Conservation (phyloP, 257 asterid species). For the Mitragyna speciosa region DNA sequence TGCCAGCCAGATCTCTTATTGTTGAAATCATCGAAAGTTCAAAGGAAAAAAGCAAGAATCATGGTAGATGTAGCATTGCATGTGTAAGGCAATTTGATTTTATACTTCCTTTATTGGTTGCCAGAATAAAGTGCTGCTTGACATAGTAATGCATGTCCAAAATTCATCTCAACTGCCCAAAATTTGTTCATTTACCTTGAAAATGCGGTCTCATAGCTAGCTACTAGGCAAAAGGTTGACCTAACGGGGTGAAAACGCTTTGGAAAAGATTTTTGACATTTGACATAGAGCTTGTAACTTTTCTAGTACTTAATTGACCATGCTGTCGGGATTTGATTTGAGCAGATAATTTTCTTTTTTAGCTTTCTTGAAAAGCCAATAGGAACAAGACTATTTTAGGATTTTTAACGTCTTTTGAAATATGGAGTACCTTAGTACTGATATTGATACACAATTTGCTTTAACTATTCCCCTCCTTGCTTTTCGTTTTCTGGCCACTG, state of each 20-base stretch:
- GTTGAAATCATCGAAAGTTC: constrained; percentile 80
- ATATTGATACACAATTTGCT: neutral
- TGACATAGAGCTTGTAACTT: neutral
- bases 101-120: neutral
- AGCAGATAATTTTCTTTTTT: neutral
- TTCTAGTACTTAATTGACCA: neutral
- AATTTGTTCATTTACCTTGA: neutral
- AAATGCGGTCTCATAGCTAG: neutral
- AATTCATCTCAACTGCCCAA: neutral
- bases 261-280: neutral
- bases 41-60: constrained; percentile 63
- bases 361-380: neutral
- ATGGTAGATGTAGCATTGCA: constrained; percentile 88
- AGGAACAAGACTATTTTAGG: neutral
- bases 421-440: neutral
- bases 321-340: neutral
- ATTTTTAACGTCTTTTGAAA: too few relatives aligned
- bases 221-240: neutral
- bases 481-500: too few relatives aligned
- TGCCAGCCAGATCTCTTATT: constrained; percentile 51
- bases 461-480: neutral
- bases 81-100: constrained; percentile 39
- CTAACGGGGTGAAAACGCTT: neutral
- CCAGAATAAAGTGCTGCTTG: neutral
- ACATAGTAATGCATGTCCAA: neutral